Conservation (phyloP, 169 alveolate species). For the Cryptosporidium baileyi region DNA sequence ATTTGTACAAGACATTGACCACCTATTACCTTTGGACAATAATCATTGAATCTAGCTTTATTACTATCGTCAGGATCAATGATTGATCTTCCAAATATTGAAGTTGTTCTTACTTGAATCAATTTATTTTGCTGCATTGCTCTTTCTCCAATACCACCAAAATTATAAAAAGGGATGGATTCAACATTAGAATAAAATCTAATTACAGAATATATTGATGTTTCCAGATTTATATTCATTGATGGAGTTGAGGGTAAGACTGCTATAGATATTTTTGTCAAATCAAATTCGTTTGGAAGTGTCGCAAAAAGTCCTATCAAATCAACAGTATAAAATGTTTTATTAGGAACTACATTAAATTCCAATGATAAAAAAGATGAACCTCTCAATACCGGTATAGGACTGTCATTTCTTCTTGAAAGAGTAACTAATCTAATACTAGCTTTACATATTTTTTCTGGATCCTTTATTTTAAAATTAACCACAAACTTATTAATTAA, state of each 20-base stretch:
- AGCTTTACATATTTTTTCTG: not conserved
- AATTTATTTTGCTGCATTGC: conserved; percentile 44
- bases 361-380: conserved; percentile 35
- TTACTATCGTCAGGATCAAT: conserved; percentile 3
- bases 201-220: not conserved
- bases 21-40: conserved; percentile 45
- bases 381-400: conserved; percentile 32
- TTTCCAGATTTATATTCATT: not conserved
- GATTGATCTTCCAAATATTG: conserved; percentile 55
- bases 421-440: conserved; percentile 40
- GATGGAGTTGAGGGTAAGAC: conserved; percentile 17
- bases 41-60: conserved; percentile 8
- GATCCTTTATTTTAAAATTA: not conserved
- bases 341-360: conserved; percentile 9
- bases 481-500: conserved; percentile 28
- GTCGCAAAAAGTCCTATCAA: conserved; percentile 10
- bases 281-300: conserved; percentile 29
- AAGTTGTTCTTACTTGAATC: conserved; percentile 35
- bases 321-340: conserved; percentile 32
- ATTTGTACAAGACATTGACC: conserved; percentile 64
- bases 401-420: not conserved
- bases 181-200: conserved; percentile 18
- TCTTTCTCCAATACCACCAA: conserved; percentile 46
- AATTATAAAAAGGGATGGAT: conserved; percentile 4
- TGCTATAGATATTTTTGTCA: not conserved